Evolutionary conservation across 1,284 basidiomycete species (phyloP).

Genomic region (Moniliophthora roreri): DNA sequence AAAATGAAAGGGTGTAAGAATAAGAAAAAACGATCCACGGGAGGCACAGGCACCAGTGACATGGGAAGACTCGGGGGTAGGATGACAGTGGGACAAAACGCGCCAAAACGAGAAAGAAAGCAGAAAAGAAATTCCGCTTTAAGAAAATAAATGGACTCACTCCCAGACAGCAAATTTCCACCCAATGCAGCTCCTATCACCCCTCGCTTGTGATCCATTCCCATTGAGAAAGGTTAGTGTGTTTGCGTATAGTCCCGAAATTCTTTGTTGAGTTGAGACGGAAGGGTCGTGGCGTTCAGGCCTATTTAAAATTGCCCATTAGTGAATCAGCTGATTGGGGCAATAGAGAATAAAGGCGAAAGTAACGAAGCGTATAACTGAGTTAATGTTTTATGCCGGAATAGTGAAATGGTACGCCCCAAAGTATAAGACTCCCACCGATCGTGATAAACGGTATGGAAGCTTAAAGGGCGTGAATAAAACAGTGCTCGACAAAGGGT

Average conservation of each 20-base stretch:
- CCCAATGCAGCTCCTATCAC: slow-evolving; percentile 67
- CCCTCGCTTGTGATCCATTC: slow-evolving; percentile 42
- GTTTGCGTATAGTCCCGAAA: slow-evolving; percentile 65
- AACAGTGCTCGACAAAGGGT: too few species aligned
- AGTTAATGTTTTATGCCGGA: too few species aligned
- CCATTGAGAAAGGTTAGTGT: slow-evolving; percentile 66
- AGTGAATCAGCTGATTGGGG: too few species aligned
- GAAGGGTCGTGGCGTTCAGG: slow-evolving; percentile 60
- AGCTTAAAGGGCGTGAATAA: too few species aligned
- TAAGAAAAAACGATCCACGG: slow-evolving; percentile 1
- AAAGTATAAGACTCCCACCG: too few species aligned
- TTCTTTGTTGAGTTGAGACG: slow-evolving; percentile 35
- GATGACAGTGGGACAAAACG: slow-evolving; percentile 11
- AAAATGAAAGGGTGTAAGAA: slow-evolving; percentile 1
- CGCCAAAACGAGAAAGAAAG: slow-evolving; percentile 11
- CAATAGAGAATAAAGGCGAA: too few species aligned
- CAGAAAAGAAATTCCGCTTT: too few species aligned
- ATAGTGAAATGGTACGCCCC: too few species aligned
- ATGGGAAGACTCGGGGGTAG: slow-evolving; percentile 7
- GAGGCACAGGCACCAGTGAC: background rate
- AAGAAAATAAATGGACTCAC: slow-evolving; percentile 36
- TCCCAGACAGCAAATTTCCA: slow-evolving; percentile 71
- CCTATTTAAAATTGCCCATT: slow-evolving; percentile 25
- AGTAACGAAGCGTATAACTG: too few species aligned
- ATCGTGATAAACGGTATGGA: too few species aligned